These are phyloP conservation scores for Articulospora tetracladia DNA, from an alignment of 495 filamentous ascomycete genomes.

Conservation along the genomic window DNA sequence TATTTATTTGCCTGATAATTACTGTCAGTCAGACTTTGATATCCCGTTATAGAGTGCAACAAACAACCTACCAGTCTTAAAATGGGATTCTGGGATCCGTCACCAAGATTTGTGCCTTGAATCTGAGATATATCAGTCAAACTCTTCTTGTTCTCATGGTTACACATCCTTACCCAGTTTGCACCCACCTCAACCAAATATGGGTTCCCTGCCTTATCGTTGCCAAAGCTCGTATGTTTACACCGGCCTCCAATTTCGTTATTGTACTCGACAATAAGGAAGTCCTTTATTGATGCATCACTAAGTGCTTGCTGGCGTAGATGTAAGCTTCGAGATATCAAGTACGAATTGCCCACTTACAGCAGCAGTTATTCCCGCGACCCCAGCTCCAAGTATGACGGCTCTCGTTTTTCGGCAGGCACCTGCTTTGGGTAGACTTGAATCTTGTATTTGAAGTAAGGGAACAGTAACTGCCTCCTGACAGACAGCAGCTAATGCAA, in stretches of 20 bases:
- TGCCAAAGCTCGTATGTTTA: slow-evolving; percentile 55
- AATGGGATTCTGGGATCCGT: slow-evolving; percentile 63
- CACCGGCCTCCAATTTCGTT: slow-evolving; percentile 59
- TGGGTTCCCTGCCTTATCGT: slow-evolving; percentile 39
- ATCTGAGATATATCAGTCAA: neutral
- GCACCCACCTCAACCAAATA: slow-evolving; percentile 65
- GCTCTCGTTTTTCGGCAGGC: slow-evolving; percentile 34
- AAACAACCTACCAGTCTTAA: slow-evolving; percentile 45
- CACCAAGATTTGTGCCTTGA: slow-evolving; percentile 57
- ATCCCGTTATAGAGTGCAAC: neutral
- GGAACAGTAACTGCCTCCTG: no score
- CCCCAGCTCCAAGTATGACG: slow-evolving; percentile 52
- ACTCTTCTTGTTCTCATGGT: neutral
- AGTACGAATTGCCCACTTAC: neutral
- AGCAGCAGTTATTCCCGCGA: slow-evolving; percentile 69
- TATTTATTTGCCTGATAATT: slow-evolving; percentile 51
- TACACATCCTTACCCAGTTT: slow-evolving; percentile 52
- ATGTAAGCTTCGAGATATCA: neutral
- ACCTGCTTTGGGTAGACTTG: neutral
- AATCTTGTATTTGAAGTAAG: no score
- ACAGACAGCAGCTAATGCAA: no score
- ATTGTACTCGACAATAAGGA: slow-evolving; percentile 66
- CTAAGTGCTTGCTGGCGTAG: slow-evolving; percentile 47
- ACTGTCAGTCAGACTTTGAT: neutral
- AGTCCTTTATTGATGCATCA: slow-evolving; percentile 60